A percentile compares a stretch with the other conserved stretches of the same genome.
These are phyloP conservation scores for Tephrocybe sp. DNA, from an alignment of 768 basidiomycete species.

Conservation along the genomic window DNA sequence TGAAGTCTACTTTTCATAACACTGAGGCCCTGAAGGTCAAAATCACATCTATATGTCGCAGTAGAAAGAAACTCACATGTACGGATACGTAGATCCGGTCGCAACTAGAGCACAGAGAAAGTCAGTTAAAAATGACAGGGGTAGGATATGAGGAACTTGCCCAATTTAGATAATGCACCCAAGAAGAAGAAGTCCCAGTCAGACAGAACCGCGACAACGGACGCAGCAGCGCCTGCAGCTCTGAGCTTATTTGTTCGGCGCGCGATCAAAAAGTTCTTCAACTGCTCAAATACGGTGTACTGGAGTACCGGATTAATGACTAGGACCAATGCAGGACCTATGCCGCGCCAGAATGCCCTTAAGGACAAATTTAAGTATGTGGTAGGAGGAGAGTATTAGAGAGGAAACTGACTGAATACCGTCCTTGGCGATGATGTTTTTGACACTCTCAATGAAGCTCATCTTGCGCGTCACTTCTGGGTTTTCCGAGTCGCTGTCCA, in stretches of 20 bases:
- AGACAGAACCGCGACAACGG: slow-evolving; percentile 52
- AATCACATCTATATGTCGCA: background rate
- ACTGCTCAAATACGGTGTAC: slow-evolving; percentile 93
- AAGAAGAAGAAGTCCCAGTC: slow-evolving; percentile 93
- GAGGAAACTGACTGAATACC: slow-evolving; percentile 46
- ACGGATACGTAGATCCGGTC: slow-evolving; percentile 47
- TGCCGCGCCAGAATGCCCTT: slow-evolving; percentile 87
- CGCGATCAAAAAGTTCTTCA: slow-evolving; percentile 80
- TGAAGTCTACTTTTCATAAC: slow-evolving; percentile 79
- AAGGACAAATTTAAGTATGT: background rate
- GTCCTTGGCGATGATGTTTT: slow-evolving; percentile 66
- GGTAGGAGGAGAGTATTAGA: background rate
- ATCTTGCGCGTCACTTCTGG: slow-evolving; percentile 41
- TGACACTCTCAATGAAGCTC: slow-evolving; percentile 63
- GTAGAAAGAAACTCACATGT: slow-evolving; percentile 35
- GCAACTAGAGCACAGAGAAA: slow-evolving; percentile 43
- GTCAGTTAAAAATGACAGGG: background rate
- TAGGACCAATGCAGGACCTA: slow-evolving; percentile 89
- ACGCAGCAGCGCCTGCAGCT: slow-evolving; percentile 40
- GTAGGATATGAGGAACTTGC: slow-evolving; percentile 34
- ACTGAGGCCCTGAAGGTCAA: slow-evolving; percentile 26
- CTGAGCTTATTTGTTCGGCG: slow-evolving; percentile 55
- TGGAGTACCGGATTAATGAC: slow-evolving; percentile 94
- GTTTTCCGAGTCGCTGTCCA: slow-evolving; percentile 33
- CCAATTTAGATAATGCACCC: slow-evolving; percentile 91